Conservation (phyloP, 1,284 basidiomycete species). For the Heterobasidion irregulare region DNA sequence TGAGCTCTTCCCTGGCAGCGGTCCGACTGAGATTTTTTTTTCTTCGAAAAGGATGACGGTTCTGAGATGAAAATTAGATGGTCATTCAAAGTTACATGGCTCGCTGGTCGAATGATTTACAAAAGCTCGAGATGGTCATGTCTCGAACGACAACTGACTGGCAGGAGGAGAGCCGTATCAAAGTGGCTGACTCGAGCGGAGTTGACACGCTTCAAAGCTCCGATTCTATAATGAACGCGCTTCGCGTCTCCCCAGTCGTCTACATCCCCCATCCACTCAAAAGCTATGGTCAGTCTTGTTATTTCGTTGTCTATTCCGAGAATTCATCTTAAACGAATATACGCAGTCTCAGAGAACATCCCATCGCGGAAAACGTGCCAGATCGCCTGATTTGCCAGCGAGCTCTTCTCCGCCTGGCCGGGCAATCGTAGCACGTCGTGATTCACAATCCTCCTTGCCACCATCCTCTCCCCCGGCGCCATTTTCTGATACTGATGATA, state of each 20-base stretch:
- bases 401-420: slow-evolving; percentile 46
- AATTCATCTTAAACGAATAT: background rate
- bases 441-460: slow-evolving; percentile 64
- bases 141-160: too few relatives aligned
- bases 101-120: too few relatives aligned
- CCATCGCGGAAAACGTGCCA: slow-evolving; percentile 49
- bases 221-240: slow-evolving; percentile 14
- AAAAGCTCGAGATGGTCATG: too few relatives aligned
- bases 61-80: too few relatives aligned
- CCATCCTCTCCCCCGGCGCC: slow-evolving; percentile 78
- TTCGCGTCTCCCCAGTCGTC: slow-evolving; percentile 15
- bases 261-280: too few relatives aligned
- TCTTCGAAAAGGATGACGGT: too few relatives aligned
- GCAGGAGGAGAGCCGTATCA: too few relatives aligned
- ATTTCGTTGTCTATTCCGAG: background rate
- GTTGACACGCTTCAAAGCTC: slow-evolving; percentile 27
- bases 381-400: slow-evolving; percentile 47
- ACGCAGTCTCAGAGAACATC: slow-evolving; percentile 28
- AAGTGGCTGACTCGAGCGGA: slow-evolving; percentile 1
- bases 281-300: slow-evolving; percentile 5
- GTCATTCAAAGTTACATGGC: too few relatives aligned
- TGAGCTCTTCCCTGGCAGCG: too few relatives aligned
- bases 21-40: too few relatives aligned
- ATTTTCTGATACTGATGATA: slow-evolving; percentile 85
- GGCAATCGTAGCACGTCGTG: slow-evolving; percentile 39